Evolutionary conservation across 2,329 filamentous ascomycete genomes (phyloP).

Genomic region (Chrysosporium queenslandicum): DNA sequence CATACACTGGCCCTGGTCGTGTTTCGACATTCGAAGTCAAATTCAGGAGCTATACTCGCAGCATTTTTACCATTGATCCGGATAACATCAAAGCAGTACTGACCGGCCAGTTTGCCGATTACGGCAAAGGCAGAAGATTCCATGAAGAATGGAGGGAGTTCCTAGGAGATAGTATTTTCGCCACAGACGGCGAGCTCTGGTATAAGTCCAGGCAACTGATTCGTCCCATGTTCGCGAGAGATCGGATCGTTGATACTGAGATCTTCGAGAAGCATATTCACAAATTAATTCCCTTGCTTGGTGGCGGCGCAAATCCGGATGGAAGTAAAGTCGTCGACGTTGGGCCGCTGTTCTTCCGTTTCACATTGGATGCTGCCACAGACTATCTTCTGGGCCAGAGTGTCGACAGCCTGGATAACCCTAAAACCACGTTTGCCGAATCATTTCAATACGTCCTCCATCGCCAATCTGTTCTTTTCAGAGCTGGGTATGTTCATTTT

Average conservation of each 20-base stretch:
- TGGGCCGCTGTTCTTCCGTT: constrained; percentile 68
- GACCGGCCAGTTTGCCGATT: constrained; percentile 77
- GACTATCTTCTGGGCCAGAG: constrained; percentile 74
- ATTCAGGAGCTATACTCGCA: constrained; percentile 34
- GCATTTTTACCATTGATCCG: constrained; percentile 68
- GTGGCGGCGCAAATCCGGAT: constrained; percentile 32
- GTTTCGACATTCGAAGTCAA: constrained; percentile 58
- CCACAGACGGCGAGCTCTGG: constrained; percentile 71
- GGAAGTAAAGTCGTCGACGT: constrained; percentile 52
- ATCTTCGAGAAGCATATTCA: constrained; percentile 74
- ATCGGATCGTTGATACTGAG: constrained; percentile 71
- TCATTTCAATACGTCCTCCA: constrained; percentile 72
- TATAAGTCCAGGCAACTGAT: constrained; percentile 74
- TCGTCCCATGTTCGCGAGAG: constrained; percentile 75
- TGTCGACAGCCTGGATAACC: constrained; percentile 52
- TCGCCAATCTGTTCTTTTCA: constrained; percentile 57
- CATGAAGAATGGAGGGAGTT: constrained; percentile 67
- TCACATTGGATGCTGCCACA: constrained; percentile 73
- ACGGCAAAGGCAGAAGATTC: constrained; percentile 67
- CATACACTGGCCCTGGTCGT: constrained; percentile 32
- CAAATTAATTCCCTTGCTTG: constrained; percentile 59
- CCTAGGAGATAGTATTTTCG: constrained; percentile 74
- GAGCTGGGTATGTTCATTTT: constrained; percentile 46
- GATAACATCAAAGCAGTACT: constrained; percentile 88
- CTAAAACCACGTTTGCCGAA: constrained; percentile 62